phyloP scores from a whole-genome alignment of 164 flowering plant species.

The Aristolochia fimbriata region DNA sequence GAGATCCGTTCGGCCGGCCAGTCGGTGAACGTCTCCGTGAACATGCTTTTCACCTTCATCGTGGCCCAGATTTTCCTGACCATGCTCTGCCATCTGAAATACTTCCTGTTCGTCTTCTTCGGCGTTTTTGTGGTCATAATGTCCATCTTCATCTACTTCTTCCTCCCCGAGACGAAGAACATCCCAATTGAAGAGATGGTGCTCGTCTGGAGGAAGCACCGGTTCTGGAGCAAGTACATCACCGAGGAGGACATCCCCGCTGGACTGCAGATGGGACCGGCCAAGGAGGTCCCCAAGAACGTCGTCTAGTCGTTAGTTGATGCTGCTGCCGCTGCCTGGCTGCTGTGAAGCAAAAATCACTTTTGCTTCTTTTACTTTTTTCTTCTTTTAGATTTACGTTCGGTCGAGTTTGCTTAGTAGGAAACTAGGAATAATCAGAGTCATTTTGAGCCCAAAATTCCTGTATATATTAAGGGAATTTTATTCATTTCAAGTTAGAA shows the following conservation, averaged over 20 bases:
- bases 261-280: conserved; percentile 1
- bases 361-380: no score
- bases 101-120: conserved; percentile 24
- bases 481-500: no score
- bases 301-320: no score
- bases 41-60: conserved; percentile 22
- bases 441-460: no score
- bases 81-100: conserved; percentile 22
- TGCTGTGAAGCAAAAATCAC: no score
- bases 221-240: conserved; percentile 20
- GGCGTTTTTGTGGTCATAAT: conserved; percentile 11
- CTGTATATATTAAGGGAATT: no score
- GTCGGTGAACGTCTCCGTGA: conserved; percentile 20
- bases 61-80: conserved; percentile 19
- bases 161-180: conserved; percentile 24
- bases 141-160: conserved; percentile 18
- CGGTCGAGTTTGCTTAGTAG: no score
- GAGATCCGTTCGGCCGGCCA: conserved; percentile 28
- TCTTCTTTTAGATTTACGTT: no score
- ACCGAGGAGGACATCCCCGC: conserved; percentile 8
- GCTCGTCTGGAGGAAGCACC: conserved; percentile 19
- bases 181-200: conserved; percentile 24
- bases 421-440: no score
- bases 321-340: no score
- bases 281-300: no score